Percentiles rank a stretch among this genome's conserved stretches.
phyloP scores from a whole-genome alignment of 805 yeast species.

The Starmerella kuoi region DNA sequence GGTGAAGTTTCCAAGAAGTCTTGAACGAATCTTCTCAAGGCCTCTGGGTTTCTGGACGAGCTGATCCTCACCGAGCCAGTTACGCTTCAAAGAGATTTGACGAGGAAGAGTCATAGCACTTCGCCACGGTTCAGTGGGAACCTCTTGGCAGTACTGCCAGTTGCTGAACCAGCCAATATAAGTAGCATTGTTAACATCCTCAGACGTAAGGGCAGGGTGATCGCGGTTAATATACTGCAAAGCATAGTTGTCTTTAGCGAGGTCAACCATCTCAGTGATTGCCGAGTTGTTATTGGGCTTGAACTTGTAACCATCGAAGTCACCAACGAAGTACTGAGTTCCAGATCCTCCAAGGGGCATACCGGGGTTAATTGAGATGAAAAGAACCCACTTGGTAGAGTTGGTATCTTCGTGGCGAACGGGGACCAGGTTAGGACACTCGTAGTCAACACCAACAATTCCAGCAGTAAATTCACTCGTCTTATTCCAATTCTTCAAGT shows the following conservation, averaged over 20 bases:
- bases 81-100: conserved; percentile 3
- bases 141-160: conserved; percentile 33
- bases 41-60: conserved; percentile 13
- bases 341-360: conserved; percentile 33
- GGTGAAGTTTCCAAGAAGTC: background rate
- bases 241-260: conserved; percentile 34
- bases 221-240: conserved; percentile 29
- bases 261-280: conserved; percentile 28
- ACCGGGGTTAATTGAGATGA: conserved; percentile 35
- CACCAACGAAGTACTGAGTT: conserved; percentile 34
- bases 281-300: conserved; percentile 24
- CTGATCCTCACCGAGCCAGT: conserved; percentile 5
- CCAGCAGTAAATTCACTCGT: conserved; percentile 15
- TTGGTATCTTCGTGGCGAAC: conserved; percentile 25
- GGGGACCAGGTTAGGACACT: conserved; percentile 33
- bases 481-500: conserved; percentile 12
- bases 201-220: background rate
- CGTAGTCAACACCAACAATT: conserved; percentile 32
- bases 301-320: conserved; percentile 33
- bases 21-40: conserved; percentile 6
- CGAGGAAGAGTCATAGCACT: conserved; percentile 29
- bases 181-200: conserved; percentile 27
- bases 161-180: conserved; percentile 35
- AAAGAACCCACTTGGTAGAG: conserved; percentile 30
- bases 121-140: conserved; percentile 32